Percentiles rank a stretch among this genome's conserved stretches.
phyloP scores from a whole-genome alignment of 805 yeast genomes.

The Teunomyces stri region DNA sequence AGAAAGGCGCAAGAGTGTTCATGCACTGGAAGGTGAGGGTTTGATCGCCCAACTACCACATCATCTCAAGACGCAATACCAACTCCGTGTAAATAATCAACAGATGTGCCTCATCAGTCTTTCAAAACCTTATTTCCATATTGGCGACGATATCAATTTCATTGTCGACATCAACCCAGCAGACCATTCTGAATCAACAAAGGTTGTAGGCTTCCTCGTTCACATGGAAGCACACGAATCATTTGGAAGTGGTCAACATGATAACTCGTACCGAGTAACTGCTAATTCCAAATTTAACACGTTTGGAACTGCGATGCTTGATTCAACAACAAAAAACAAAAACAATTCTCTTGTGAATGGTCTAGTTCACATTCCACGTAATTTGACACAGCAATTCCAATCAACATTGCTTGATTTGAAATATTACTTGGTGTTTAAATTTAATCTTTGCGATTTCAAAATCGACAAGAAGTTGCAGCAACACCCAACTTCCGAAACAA shows the following conservation, averaged over 20 bases:
- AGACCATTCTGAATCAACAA: conserved; percentile 13
- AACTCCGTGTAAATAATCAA: conserved; percentile 31
- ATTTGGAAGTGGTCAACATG: conserved; percentile 16
- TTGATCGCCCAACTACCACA: conserved; percentile 25
- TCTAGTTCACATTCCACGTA: conserved; percentile 29
- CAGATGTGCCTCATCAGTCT: conserved; percentile 32
- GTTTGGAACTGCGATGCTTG: conserved; percentile 26
- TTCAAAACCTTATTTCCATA: conserved; percentile 33
- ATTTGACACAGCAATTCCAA: conserved; percentile 36
- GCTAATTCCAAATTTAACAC: conserved; percentile 33
- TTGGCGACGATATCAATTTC: conserved; percentile 40
- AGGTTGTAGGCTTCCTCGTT: conserved; percentile 31
- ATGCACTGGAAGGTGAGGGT: conserved; percentile 12
- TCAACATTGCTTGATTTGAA: conserved; percentile 34
- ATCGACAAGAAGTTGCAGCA: conserved; percentile 7
- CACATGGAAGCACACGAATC: conserved; percentile 41
- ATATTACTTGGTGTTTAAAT: conserved; percentile 36
- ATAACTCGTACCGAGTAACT: conserved; percentile 33
- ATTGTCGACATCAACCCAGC: conserved; percentile 26
- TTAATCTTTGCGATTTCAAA: conserved; percentile 27
- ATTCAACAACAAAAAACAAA: conserved; percentile 6
- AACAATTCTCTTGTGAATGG: conserved; percentile 19
- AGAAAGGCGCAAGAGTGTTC: conserved; percentile 31
- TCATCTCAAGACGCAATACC: conserved; percentile 35
- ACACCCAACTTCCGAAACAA: not conserved